These are phyloP conservation scores for Penicillium pancosmium DNA, from an alignment of 495 filamentous ascomycete genomes.

Conservation along the genomic window DNA sequence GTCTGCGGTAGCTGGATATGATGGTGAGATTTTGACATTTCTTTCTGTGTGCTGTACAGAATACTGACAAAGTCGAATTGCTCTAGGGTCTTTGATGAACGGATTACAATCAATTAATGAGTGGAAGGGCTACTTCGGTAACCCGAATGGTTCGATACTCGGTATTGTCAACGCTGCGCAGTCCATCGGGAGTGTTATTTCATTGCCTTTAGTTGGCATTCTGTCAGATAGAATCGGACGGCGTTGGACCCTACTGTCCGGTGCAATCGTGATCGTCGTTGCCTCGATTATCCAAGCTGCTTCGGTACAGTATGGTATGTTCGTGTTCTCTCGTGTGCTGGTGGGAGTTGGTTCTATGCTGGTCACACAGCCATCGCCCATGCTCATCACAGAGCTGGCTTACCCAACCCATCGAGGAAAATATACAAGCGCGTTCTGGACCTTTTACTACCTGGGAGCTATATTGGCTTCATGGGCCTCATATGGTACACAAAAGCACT, in stretches of 20 bases:
- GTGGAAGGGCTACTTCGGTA: slow-evolving; percentile 19
- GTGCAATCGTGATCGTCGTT: slow-evolving; percentile 18
- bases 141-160: slow-evolving; percentile 32
- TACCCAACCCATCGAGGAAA: slow-evolving; percentile 65
- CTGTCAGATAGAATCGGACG: slow-evolving; percentile 25
- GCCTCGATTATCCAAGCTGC: slow-evolving; percentile 28
- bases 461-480: slow-evolving; percentile 42
- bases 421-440: slow-evolving; percentile 61
- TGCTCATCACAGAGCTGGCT: slow-evolving; percentile 63
- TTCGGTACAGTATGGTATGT: slow-evolving; percentile 31
- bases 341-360: slow-evolving; percentile 35
- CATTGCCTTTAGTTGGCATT: slow-evolving; percentile 18
- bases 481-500: slow-evolving; percentile 29
- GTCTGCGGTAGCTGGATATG: slow-evolving; percentile 41
- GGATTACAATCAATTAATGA: slow-evolving; percentile 13
- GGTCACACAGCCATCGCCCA: slow-evolving; percentile 51
- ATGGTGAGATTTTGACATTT: slow-evolving; percentile 23
- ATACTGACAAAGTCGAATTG: neutral
- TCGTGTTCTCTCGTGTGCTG: slow-evolving; percentile 34
- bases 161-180: slow-evolving; percentile 67
- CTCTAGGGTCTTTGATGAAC: slow-evolving; percentile 24
- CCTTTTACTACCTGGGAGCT: slow-evolving; percentile 58
- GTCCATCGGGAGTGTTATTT: slow-evolving; percentile 60
- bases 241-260: slow-evolving; percentile 16
- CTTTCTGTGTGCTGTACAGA: neutral